These are phyloP conservation scores for Cucurbita pepo DNA, from an alignment of 306 rosid genomes.

Conservation along the genomic window DNA sequence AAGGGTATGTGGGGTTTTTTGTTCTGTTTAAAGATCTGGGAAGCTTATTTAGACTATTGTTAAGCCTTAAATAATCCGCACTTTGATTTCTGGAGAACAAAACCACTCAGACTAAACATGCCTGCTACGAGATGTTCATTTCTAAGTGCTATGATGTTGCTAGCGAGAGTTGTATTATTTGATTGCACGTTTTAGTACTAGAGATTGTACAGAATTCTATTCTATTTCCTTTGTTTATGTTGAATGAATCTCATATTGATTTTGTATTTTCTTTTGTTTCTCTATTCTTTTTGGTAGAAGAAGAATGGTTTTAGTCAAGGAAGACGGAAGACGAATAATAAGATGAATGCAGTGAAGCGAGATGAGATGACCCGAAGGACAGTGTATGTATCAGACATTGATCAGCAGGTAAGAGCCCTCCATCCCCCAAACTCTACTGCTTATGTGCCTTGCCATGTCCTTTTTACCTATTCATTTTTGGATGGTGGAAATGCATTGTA, in stretches of 20 bases:
- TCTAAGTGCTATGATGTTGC: neutral
- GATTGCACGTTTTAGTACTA: neutral
- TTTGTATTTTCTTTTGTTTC: neutral
- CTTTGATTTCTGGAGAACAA: neutral
- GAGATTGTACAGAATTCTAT: neutral
- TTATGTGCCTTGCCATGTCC: neutral
- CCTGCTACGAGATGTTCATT: neutral
- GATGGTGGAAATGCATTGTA: conserved; percentile 12
- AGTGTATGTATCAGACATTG: conserved; percentile 94
- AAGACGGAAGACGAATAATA: conserved; percentile 47
- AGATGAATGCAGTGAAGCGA: conserved; percentile 50
- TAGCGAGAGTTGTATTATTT: neutral
- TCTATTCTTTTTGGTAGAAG: conserved; percentile 27
- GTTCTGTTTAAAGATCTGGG: neutral
- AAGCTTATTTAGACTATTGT: neutral
- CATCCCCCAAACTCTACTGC: neutral
- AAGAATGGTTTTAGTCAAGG: conserved; percentile 78
- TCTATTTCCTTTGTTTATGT: neutral
- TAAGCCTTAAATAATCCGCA: neutral
- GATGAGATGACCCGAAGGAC: conserved; percentile 94
- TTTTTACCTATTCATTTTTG: neutral
- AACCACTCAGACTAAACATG: neutral
- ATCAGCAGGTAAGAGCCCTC: conserved; percentile 48
- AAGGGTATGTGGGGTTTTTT: conserved; percentile 9
- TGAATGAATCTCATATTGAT: neutral